Conservation (phyloP, 2,329 filamentous ascomycete species). For the Fusarium haematococcum region DNA sequence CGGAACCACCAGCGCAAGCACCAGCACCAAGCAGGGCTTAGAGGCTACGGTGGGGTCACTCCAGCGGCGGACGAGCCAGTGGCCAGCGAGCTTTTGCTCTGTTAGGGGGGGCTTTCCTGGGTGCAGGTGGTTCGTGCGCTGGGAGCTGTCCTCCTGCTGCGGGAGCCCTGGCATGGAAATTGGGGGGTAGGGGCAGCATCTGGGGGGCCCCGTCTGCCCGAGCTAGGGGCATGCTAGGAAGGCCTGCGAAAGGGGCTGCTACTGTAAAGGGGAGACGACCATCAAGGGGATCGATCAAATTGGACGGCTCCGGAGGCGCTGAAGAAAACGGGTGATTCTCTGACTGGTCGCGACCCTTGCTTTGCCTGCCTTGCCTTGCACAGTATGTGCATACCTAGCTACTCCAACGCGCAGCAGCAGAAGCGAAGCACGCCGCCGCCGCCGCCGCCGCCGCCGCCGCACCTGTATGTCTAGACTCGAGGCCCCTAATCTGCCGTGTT, state of each 20-base stretch:
- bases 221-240: conserved; percentile 33
- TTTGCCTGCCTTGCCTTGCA: background rate
- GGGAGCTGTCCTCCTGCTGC: conserved; percentile 35
- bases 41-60: conserved; percentile 25
- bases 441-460: background rate
- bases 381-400: background rate
- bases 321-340: background rate
- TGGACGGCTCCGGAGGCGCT: conserved; percentile 2
- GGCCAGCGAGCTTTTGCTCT: background rate
- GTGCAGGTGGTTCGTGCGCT: conserved; percentile 39
- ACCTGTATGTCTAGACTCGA: background rate
- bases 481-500: conserved; percentile 14
- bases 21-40: conserved; percentile 28
- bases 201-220: conserved; percentile 30
- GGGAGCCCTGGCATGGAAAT: conserved; percentile 46
- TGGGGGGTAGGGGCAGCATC: conserved; percentile 35
- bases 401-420: background rate
- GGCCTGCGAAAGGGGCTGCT: conserved; percentile 23
- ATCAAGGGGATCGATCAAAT: conserved; percentile 4
- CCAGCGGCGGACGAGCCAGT: conserved; percentile 18
- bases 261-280: conserved; percentile 1
- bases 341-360: background rate
- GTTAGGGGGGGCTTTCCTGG: conserved; percentile 12
- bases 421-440: background rate
- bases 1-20: conserved; percentile 12